Percentiles rank a stretch among this genome's conserved stretches.
phyloP scores from a whole-genome alignment of 2,329 filamentous ascomycete species.

The Conoideocrella luteorostrata region DNA sequence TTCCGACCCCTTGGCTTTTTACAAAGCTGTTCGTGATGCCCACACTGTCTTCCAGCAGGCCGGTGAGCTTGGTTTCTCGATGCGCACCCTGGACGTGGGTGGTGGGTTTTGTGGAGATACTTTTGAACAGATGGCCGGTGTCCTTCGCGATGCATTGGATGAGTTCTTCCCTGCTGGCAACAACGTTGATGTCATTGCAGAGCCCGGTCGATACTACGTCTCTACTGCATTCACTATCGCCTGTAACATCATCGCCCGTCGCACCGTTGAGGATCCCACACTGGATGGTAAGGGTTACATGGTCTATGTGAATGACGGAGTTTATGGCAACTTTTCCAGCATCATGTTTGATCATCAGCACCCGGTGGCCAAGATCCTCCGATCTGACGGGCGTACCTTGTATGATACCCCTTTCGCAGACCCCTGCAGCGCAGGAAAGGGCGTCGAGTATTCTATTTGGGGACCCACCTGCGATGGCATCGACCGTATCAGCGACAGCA shows the following conservation, averaged over 20 bases:
- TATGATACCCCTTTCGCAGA: constrained; percentile 50
- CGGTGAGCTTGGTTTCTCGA: constrained; percentile 64
- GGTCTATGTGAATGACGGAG: constrained; percentile 94
- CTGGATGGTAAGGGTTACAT: constrained; percentile 73
- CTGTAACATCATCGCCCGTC: constrained; percentile 91
- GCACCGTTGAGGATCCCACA: constrained; percentile 70
- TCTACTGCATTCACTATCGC: constrained; percentile 89
- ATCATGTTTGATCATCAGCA: constrained; percentile 99
- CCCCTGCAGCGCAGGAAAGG: constrained; percentile 38
- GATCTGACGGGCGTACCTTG: constrained; percentile 49
- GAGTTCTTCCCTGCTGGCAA: constrained; percentile 72
- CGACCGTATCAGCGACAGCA: constrained; percentile 82
- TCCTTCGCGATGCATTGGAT: constrained; percentile 74
- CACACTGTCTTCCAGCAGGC: constrained; percentile 85
- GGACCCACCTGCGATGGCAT: constrained; percentile 97
- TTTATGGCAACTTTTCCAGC: constrained; percentile 98
- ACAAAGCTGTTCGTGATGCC: constrained; percentile 86
- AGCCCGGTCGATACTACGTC: constrained; percentile 95
- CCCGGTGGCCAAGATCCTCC: constrained; percentile 76
- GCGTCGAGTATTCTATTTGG: constrained; percentile 90
- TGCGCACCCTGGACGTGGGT: constrained; percentile 88
- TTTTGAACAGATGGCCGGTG: constrained; percentile 83
- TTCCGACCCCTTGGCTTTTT: constrained; percentile 85
- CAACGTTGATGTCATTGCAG: constrained; percentile 80
- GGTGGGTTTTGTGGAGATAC: constrained; percentile 88